Evolutionary conservation across 2,329 filamentous ascomycete genomes (phyloP).

Genomic region (Thyridium curvatum): DNA sequence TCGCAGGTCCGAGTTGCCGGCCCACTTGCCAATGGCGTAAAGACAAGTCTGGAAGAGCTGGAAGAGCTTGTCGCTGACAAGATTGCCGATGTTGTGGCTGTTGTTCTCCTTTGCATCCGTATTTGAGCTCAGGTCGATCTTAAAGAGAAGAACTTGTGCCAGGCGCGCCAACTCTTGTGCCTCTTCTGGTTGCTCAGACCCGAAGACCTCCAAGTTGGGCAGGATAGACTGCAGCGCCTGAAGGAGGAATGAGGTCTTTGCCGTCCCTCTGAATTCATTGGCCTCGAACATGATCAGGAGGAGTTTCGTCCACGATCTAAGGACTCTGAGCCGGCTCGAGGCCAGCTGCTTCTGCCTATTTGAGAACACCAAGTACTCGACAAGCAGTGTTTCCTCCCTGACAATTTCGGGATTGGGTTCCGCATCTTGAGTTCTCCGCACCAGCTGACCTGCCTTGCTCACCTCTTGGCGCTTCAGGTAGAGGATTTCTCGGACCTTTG

Average conservation of each 20-base stretch:
- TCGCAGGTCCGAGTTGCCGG: slow-evolving; percentile 64
- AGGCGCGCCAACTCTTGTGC: slow-evolving; percentile 72
- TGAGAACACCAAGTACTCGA: slow-evolving; percentile 54
- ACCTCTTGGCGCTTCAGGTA: slow-evolving; percentile 61
- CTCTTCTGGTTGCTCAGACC: slow-evolving; percentile 61
- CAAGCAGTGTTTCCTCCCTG: slow-evolving; percentile 51
- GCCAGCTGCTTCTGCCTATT: slow-evolving; percentile 58
- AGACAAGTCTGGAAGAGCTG: slow-evolving; percentile 87
- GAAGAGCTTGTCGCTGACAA: slow-evolving; percentile 83
- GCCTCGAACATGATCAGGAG: slow-evolving; percentile 76
- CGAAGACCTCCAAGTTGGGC: slow-evolving; percentile 76
- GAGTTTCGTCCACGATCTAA: slow-evolving; percentile 80
- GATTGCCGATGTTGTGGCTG: slow-evolving; percentile 51
- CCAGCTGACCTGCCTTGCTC: slow-evolving; percentile 39
- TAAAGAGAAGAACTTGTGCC: slow-evolving; percentile 65
- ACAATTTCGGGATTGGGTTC: slow-evolving; percentile 31
- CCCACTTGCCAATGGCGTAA: slow-evolving; percentile 68
- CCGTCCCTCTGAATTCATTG: slow-evolving; percentile 69
- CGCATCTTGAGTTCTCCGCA: slow-evolving; percentile 40
- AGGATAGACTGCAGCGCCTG: slow-evolving; percentile 83
- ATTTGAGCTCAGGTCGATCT: slow-evolving; percentile 52
- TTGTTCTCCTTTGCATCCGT: slow-evolving; percentile 32
- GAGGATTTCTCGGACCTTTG: slow-evolving; percentile 68
- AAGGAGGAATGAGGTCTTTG: slow-evolving; percentile 71
- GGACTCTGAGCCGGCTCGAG: slow-evolving; percentile 55